Conservation (phyloP, 2,329 filamentous ascomycete genomes). For the Chalaropsis thielavioides region DNA sequence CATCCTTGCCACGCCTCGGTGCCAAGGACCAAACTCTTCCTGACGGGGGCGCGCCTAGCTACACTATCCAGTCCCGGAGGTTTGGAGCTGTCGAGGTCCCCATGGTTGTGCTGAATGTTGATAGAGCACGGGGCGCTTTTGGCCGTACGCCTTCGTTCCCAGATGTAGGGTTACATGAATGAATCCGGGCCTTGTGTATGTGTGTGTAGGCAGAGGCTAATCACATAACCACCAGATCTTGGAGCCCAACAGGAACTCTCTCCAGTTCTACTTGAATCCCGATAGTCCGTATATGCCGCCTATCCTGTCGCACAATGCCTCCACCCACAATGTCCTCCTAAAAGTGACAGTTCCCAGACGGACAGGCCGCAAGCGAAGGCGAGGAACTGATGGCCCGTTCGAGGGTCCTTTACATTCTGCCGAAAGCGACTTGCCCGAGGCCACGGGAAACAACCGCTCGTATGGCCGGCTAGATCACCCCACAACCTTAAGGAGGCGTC, state of each 20-base stretch:
- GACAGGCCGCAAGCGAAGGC: constrained; percentile 74
- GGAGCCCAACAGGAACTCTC: constrained; percentile 35
- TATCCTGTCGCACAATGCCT: constrained; percentile 58
- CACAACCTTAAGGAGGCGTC: constrained; percentile 40
- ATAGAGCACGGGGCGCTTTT: constrained; percentile 31
- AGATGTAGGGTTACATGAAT: constrained; percentile 25
- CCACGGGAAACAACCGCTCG: constrained; percentile 27
- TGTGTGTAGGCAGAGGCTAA: constrained; percentile 5
- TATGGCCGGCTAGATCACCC: constrained; percentile 39
- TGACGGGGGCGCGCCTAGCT: constrained; percentile 15
- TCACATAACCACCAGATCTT: constrained; percentile 27
- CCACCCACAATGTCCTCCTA: constrained; percentile 71
- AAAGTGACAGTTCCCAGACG: constrained; percentile 76
- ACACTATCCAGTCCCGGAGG: constrained; percentile 24
- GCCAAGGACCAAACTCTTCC: not conserved
- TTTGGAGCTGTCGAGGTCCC: constrained; percentile 32
- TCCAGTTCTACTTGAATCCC: constrained; percentile 63
- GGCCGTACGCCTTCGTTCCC: constrained; percentile 28
- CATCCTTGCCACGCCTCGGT: not conserved
- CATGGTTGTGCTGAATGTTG: constrained; percentile 31
- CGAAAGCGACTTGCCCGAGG: constrained; percentile 19
- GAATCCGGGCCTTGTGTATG: not conserved
- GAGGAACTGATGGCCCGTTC: constrained; percentile 57
- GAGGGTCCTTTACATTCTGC: constrained; percentile 29
- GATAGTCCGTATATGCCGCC: constrained; percentile 67